These are phyloP conservation scores for Diaporthe humulicola DNA, from an alignment of 2,329 filamentous ascomycete species.

Conservation along the genomic window DNA sequence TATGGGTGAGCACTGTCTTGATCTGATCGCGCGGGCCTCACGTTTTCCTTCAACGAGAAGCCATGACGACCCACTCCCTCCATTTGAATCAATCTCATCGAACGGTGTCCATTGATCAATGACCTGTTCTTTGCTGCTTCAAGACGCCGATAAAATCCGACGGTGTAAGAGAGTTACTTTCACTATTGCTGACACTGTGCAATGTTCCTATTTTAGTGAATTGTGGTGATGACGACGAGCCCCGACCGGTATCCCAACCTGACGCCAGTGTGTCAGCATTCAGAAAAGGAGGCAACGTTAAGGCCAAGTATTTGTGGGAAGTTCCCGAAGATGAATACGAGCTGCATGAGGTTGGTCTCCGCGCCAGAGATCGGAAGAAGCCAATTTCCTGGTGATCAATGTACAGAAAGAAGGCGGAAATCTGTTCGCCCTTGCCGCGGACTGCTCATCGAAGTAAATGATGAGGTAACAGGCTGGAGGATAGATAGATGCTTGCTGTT, in stretches of 20 bases:
- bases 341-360: not conserved
- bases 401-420: not conserved
- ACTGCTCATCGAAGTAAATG: not conserved
- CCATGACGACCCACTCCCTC: not conserved
- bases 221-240: not conserved
- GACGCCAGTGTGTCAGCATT: not conserved
- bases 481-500: not conserved
- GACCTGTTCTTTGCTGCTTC: not conserved
- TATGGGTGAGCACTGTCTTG: not conserved
- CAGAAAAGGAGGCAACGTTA: not conserved
- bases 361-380: constrained; percentile 9
- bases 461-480: not conserved
- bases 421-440: not conserved
- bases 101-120: not conserved
- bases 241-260: not conserved
- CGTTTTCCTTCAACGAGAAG: not conserved
- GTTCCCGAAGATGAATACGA: not conserved
- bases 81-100: not conserved
- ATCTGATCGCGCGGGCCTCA: too few species aligned
- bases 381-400: not conserved
- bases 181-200: not conserved
- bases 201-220: not conserved
- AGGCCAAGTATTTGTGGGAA: not conserved
- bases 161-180: not conserved
- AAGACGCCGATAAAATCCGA: not conserved